Evolutionary conservation across 2,329 filamentous ascomycete species (phyloP), one percentile per base, ranked within the genome.

Genomic region (Pseudogymnoascus sp.): DNA sequence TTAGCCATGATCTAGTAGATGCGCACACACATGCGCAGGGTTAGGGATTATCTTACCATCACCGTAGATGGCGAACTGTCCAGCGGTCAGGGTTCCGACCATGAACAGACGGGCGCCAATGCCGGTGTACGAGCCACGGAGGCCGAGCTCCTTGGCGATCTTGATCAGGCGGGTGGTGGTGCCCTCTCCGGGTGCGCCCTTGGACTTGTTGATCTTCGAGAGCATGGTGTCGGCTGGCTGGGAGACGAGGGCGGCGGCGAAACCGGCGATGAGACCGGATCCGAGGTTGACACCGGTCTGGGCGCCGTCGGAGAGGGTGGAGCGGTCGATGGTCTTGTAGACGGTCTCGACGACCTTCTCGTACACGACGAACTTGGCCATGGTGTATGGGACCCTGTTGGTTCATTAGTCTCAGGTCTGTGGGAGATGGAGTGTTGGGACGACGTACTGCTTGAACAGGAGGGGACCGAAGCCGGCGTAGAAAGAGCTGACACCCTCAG

Each of bases 161-260:
- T 94, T 94, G 82, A 93, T 82, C 73, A 95, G 80, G 77, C 91
- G 88, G 76, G 81, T 83, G 75, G 84, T 84, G 72, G 89, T 94
- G 73, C 91, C 86, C 82, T 95, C 90, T 82, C 91, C 91, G 69
- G 91, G 90, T 65, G 86, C 81, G 79, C 90, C 91, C 82, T 91
- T 87, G 79, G 89, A 91, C 89, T 94, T 94, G 89, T 95, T 95
- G 84, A 95, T 94, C 86, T 93, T 94, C 80, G 85, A 89, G 68
- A 95, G 87, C 91, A 95, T 95, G 75, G 91, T 95, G 77, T 95
- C 91, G 76, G 91, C 91, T 71, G 91, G 91, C 82, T 95, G 91
- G 67, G 91, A 95, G 75, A 95, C 84, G 71, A 93, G 76, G 74
- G 91, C 91, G 71, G 91, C 91, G 72, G 90, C 91, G 80, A 95